A percentile compares a stretch with the other conserved stretches of the same genome.
Evolutionary conservation across 305 asterid genomes (phyloP).

Genomic region (Withania somnifera): DNA sequence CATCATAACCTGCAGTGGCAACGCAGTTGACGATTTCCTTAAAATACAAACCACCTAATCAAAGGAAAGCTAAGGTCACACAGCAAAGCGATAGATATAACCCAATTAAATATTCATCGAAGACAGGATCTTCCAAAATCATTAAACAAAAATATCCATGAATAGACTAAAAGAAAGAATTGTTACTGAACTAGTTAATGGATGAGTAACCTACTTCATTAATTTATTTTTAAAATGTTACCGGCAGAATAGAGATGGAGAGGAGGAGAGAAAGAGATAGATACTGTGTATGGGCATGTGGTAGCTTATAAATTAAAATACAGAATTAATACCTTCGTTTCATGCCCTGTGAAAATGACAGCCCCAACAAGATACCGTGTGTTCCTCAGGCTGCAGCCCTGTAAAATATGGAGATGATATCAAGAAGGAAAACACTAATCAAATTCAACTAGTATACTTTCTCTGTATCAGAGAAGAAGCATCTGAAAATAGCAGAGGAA

Average conservation of each 20-base stretch:
- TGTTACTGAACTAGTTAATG: neutral
- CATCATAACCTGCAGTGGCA: slow-evolving; percentile 90
- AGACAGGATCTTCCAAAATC: neutral
- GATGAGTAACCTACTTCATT: neutral
- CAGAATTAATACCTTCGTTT: slow-evolving; percentile 68
- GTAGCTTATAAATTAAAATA: neutral
- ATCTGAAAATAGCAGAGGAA: neutral
- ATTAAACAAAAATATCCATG: neutral
- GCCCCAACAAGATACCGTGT: slow-evolving; percentile 82
- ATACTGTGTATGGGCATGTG: neutral
- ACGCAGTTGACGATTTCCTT: neutral
- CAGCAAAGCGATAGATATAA: neutral
- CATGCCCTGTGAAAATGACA: slow-evolving; percentile 93
- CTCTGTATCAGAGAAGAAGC: slow-evolving; percentile 4
- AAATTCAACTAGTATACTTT: neutral
- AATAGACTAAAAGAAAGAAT: neutral
- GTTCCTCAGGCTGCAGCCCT: slow-evolving; percentile 97
- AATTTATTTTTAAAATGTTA: neutral
- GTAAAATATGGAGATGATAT: slow-evolving; percentile 16
- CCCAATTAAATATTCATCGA: neutral
- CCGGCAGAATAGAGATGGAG: neutral
- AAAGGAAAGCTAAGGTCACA: neutral
- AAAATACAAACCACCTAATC: neutral
- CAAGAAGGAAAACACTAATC: neutral
- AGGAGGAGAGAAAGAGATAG: neutral